These are phyloP conservation scores for Conticribra weissflogii DNA, from an alignment of 108 stramenopile genomes.

Conservation along the genomic window DNA sequence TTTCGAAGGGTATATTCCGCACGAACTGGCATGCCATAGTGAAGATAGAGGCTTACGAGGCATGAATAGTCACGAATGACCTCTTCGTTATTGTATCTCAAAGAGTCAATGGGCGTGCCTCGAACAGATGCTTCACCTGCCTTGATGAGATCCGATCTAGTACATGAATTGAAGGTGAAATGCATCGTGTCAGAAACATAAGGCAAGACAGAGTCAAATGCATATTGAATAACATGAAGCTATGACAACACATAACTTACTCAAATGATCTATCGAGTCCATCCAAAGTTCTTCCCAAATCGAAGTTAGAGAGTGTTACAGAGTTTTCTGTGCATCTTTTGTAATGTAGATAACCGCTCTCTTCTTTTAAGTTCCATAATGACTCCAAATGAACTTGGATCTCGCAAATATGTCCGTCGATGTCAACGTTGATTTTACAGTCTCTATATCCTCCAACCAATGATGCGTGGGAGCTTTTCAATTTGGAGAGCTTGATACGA, in stretches of 20 bases:
- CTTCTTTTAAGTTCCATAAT: slow-evolving; percentile 42
- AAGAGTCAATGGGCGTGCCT: slow-evolving; percentile 6
- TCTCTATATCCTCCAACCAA: slow-evolving; percentile 44
- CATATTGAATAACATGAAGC: no score
- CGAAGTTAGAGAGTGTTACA: slow-evolving; percentile 21
- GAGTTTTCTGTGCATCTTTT: slow-evolving; percentile 26
- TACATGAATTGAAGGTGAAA: neutral
- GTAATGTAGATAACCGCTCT: slow-evolving; percentile 36
- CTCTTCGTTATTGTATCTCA: slow-evolving; percentile 24
- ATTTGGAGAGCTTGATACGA: slow-evolving; percentile 39
- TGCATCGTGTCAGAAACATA: no score
- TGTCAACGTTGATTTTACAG: slow-evolving; percentile 42
- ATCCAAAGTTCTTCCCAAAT: slow-evolving; percentile 23
- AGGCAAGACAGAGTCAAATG: no score
- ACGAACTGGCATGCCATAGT: slow-evolving; percentile 17
- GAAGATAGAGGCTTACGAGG: slow-evolving; percentile 29
- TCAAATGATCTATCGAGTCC: slow-evolving; percentile 31
- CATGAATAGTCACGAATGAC: slow-evolving; percentile 42
- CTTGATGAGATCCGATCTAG: slow-evolving; percentile 27
- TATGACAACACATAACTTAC: neutral
- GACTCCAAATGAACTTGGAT: slow-evolving; percentile 44
- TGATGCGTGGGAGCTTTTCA: slow-evolving; percentile 29
- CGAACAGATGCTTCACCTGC: slow-evolving; percentile 22
- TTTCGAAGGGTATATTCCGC: slow-evolving; percentile 34
- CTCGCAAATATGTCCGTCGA: slow-evolving; percentile 48